Evolutionary conservation across 1,284 basidiomycete species (phyloP), one percentile per base, ranked within the genome.

Genomic region (Marasmius fiardii): DNA sequence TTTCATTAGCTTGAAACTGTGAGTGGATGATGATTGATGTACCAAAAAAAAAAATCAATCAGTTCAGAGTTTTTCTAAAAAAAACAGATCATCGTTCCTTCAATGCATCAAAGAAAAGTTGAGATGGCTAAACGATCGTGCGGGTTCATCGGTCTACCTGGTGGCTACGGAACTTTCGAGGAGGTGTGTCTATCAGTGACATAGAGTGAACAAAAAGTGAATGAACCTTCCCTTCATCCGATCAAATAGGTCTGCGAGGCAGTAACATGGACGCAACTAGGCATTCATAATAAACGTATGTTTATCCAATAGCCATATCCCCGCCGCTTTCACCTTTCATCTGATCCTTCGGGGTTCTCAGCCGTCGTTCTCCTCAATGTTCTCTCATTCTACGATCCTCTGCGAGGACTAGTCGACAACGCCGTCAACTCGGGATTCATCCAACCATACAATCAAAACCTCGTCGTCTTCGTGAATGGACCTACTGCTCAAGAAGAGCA

Each of bases 91-190:
- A 70, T 95, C 1, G 92, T 95, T 1, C 76, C 83, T 53, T 88
- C 88, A 0, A 97, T 98, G 95, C 95, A 97, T 66, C 90, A 93
- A 65, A 83, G 95, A 21, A 97, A 97, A 68, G 78, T 88, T 12
- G 84, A 88, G 64, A 96, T 97, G 93, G 92, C 93, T 0, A 80
- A 79, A 59, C 77, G 89, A 21, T 82, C 82, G 0, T 79, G 82
- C 28, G 93, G 86, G 0, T 98, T 98, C 65, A 75, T 97, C 50
- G 90, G 87, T 16, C 76, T 97, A 12, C 94, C 95, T 4, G 94
- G 94, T 34, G 95, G 95, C 0, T 95, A 85, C 65, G 94, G 94
- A n/a, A 96, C 93, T 0, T 93, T 93, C 62, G 95, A 97, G 69
- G 95, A 97, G 78, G 90, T 90, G 12, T 35, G 33, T 24, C 48